Evolutionary conservation across 2,329 filamentous ascomycete genomes (phyloP), one percentile per base, ranked within the genome.

Genomic region (Colletotrichum lupini): DNA sequence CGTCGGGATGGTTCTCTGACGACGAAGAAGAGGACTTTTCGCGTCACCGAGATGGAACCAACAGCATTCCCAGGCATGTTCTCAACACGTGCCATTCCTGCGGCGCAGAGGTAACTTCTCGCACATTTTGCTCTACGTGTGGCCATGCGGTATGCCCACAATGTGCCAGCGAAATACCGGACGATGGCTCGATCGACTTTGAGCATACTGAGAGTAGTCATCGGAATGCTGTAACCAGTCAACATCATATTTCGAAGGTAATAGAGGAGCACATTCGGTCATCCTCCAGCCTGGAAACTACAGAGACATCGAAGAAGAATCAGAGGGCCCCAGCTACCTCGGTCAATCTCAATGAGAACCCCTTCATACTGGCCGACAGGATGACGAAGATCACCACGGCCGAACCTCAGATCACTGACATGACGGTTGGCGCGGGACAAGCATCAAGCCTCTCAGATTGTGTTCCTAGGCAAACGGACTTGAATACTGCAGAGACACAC

Each of bases 31-130:
- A 77, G 57, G 71, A 72, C 49, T 59, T 56, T 26, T 72, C 65
- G 65, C 73, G 62, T n/a, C 61, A 67, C 4, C 77, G 79, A 73
- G 81, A 82, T 77, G 81, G 81, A 7, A 70, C 72, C 57, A 81
- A 80, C 70, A 76, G 77, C 74, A 78, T 75, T 67, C 76, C 77
- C 67, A 77, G 69, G 72, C 74, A 76, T 70, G 77, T 74, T 56
- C 77, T 78, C 53, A 84, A 82, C 65, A 78, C 85, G 30, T 90
- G 88, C 73, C 88, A 90, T 75, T 79, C 87, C 11, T 91, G 88
- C 75, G 84, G 84, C 14, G 82, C 83, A 57, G 80, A 79, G 53
- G 82, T 85, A 49, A 80, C 77, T 57, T 79, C 81, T 14, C 79
- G 81, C 35, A 80, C 80, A 9, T 81, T 82, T 58, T 90, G 88